Base-by-base conservation (phyloP, 2,329 filamentous ascomycete genomes). In the Aureobasidium namibiae region DNA sequence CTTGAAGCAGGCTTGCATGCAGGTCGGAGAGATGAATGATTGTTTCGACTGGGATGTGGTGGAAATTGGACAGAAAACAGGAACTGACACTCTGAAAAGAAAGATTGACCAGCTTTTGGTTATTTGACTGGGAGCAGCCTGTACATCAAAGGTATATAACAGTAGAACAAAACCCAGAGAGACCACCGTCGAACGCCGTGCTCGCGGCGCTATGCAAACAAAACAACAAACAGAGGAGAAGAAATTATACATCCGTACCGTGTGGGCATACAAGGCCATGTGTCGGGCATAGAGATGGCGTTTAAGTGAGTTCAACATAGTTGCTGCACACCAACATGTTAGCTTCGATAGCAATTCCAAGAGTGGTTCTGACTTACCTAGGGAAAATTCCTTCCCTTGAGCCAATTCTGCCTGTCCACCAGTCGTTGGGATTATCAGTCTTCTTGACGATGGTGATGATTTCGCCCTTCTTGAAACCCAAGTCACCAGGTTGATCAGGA, bases 391-490 rank as follows among this genome's bases (percentile, higher is more conserved):
- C 94, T 59, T 92, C 89, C 66, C 85, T 82, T 64, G 85, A 82
- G 31, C 92, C 92, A 68, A 96, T 86, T 74, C 88, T 87, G 26
- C 94, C 94, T 18, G 92, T 97, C 94, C 92, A 97, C 92, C 92
- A 97, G 72, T 97, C 92, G 60, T 91, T 92, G 61, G 90, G 88
- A 66, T 88, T 96, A 4, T 97, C 90, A 5, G 92, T 97, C 74
- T 89, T 88, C 78, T 99, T 96, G 60, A 95, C 73, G 60, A 99
- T 91, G 1, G 91, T 96, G 65, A 99, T 96, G 60, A 97, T 74
- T 31, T 99, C 94, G 21, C 94, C 94, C 80, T 99, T 99, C 78
- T 95, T 96, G 76, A 99, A 99, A 0, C 87, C 90, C 60, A 97
- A 73, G 71, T 99, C 92, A 4, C 92, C 92, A 0, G 90, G 85